Percentiles rank a stretch among this genome's conserved stretches.
Conservation (phyloP, 495 filamentous ascomycete genomes). For the Xylaria venustula region DNA sequence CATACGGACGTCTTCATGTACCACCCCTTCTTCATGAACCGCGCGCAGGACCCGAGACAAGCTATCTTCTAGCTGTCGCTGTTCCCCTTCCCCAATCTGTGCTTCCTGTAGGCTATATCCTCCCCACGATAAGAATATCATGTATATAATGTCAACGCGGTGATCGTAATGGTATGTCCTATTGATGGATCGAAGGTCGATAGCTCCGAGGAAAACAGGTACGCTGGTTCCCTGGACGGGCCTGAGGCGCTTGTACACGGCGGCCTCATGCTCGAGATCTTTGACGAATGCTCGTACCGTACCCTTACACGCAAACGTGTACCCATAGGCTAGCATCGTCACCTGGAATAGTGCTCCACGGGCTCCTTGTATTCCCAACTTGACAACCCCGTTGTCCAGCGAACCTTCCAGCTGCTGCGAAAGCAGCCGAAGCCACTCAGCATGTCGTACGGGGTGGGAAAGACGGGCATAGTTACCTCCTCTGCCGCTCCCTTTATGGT, state of each 20-base stretch:
- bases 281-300: constrained; percentile 33
- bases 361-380: constrained; percentile 18
- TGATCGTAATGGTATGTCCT: constrained; percentile 36
- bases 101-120: constrained; percentile 3
- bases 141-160: constrained; percentile 42
- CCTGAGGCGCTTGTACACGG: constrained; percentile 37
- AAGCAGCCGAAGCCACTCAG: constrained; percentile 16
- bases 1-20: constrained; percentile 20
- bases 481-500: constrained; percentile 16
- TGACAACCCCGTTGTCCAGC: constrained; percentile 22
- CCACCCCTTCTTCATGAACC: constrained; percentile 20
- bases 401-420: constrained; percentile 18
- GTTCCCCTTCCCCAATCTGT: background rate
- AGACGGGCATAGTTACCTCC: background rate
- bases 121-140: constrained; percentile 48
- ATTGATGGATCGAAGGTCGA: constrained; percentile 33
- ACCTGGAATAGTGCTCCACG: constrained; percentile 42
- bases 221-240: constrained; percentile 37
- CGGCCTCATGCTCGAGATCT: constrained; percentile 40
- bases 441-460: constrained; percentile 16
- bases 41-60: constrained; percentile 16
- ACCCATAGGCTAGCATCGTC: constrained; percentile 37
- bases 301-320: constrained; percentile 50
- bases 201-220: constrained; percentile 43
- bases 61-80: background rate